Base-by-base conservation (phyloP, 108 stramenopile genomes). In the Nannochloropsis salina region DNA sequence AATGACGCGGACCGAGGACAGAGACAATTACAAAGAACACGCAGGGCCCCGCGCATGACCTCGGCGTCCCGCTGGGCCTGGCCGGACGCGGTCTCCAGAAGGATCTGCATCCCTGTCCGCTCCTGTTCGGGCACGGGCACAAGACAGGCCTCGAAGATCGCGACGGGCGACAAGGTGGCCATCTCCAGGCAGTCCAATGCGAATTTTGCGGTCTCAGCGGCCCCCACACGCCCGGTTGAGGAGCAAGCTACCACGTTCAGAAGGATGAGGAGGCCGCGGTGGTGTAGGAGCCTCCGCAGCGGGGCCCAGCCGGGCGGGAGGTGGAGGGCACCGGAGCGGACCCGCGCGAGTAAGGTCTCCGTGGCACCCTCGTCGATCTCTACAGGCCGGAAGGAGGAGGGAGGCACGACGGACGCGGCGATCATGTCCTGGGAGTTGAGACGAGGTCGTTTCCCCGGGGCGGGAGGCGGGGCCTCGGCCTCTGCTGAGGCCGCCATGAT, bases 341-440 rank as follows among this genome's bases (percentile, higher is more conserved):
- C 61, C 3, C 61, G 61, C 15, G 6, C 61, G 2, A 74, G 61
- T n/a, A 74, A 74, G 15, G 61, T n/a, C 61, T 74, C 61, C 61
- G 61, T 74, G 4, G 61, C 61, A 1, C 61, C 61, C 15, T 74
- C 61, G 3, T 74, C 61, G 61, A 74, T n/a, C n/a, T 74, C 61
- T n/a, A 74, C 61, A 74, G 61, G 61, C n/a, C 61, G 61, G 6
- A 74, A 74, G 61, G n/a, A 74, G 61, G 61, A 74, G 61, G 61
- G n/a, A 74, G 61, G 61, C 20, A 74, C 61, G n/a, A n/a, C 61
- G 61, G 61, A 74, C 61, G 61, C 15, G 20, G 61, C 61, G 4
- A n/a, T 74, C 61, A 74, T n/a, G n/a, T 74, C 61, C n/a, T 74
- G 61, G n/a, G 61, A 74, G 61, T 74, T 74, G 61, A 74, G 61